Evolutionary conservation across 2,329 filamentous ascomycete genomes (phyloP).

Genomic region (Cladosporium oxysporum): DNA sequence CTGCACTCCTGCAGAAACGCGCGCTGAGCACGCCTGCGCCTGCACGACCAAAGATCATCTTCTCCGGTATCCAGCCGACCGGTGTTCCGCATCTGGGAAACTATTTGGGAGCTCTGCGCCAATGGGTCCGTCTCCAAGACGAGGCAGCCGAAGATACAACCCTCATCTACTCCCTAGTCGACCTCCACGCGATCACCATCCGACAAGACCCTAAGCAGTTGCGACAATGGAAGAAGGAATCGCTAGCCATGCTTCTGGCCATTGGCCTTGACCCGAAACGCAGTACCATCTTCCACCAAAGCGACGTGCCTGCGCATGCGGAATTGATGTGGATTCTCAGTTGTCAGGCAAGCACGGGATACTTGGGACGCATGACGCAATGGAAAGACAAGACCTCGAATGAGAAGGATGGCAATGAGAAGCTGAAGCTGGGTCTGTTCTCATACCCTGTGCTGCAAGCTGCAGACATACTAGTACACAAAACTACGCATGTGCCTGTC

Average conservation of each 20-base stretch:
- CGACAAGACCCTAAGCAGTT: slow-evolving; percentile 66
- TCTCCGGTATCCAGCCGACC: slow-evolving; percentile 96
- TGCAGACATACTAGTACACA: slow-evolving; percentile 87
- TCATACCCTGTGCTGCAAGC: slow-evolving; percentile 96
- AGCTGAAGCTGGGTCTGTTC: slow-evolving; percentile 84
- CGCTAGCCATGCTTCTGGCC: slow-evolving; percentile 77
- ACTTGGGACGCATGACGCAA: slow-evolving; percentile 97
- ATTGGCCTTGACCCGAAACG: slow-evolving; percentile 78
- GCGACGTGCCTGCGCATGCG: slow-evolving; percentile 66
- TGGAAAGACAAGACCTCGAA: slow-evolving; percentile 71
- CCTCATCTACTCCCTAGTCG: slow-evolving; percentile 84
- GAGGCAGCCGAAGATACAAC: slow-evolving; percentile 57
- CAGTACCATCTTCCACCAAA: slow-evolving; percentile 78
- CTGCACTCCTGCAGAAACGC: background rate
- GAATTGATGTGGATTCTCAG: slow-evolving; percentile 98
- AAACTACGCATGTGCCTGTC: slow-evolving; percentile 90
- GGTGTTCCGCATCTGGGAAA: slow-evolving; percentile 93
- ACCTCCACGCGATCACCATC: slow-evolving; percentile 88
- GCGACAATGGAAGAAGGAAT: slow-evolving; percentile 67
- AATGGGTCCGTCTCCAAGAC: slow-evolving; percentile 83
- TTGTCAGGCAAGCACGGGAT: slow-evolving; percentile 87
- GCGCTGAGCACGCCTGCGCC: slow-evolving; percentile 17
- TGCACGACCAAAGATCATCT: slow-evolving; percentile 59
- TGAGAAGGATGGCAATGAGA: slow-evolving; percentile 45
- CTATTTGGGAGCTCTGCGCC: slow-evolving; percentile 83